Conservation (phyloP, 352 stramenopile species). For the Globisporangium iwayamae region DNA sequence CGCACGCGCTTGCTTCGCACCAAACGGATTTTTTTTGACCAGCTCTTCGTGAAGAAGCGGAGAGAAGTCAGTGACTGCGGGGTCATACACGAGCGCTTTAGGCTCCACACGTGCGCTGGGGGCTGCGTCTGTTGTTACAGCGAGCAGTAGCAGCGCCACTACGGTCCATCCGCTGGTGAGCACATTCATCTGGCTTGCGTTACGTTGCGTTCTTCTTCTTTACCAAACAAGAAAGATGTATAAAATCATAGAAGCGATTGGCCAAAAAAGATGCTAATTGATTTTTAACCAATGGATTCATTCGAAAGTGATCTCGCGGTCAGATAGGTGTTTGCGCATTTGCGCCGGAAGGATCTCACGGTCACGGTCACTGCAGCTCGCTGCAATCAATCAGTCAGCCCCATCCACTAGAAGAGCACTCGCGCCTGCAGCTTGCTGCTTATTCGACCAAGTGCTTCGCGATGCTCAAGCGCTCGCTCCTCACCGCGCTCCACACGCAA, state of each 20-base stretch:
- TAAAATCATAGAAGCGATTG: not conserved
- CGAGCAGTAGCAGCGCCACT: not conserved
- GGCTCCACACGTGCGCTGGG: not conserved
- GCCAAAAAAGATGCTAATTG: no score
- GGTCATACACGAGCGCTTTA: slow-evolving; percentile 10
- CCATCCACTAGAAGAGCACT: not conserved
- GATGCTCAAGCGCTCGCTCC: slow-evolving; percentile 20
- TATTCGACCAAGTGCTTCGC: slow-evolving; percentile 12
- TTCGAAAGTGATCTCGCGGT: no score
- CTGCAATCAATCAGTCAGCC: not conserved
- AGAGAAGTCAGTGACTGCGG: slow-evolving; percentile 10
- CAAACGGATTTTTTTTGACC: not conserved
- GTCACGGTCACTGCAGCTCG: slow-evolving; percentile 11
- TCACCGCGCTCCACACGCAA: slow-evolving; percentile 14
- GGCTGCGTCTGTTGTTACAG: not conserved
- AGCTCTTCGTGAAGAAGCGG: not conserved
- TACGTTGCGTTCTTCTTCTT: not conserved
- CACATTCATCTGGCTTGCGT: not conserved
- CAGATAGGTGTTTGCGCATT: not conserved
- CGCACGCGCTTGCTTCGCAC: not conserved
- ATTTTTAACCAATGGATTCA: no score
- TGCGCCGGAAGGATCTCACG: slow-evolving; percentile 16
- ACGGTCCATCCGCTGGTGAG: not conserved
- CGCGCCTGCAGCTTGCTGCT: not conserved
- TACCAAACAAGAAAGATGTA: not conserved